Evolutionary conservation across 2,329 filamentous ascomycete genomes (phyloP).

Genomic region (Trichoderma oligosporum): DNA sequence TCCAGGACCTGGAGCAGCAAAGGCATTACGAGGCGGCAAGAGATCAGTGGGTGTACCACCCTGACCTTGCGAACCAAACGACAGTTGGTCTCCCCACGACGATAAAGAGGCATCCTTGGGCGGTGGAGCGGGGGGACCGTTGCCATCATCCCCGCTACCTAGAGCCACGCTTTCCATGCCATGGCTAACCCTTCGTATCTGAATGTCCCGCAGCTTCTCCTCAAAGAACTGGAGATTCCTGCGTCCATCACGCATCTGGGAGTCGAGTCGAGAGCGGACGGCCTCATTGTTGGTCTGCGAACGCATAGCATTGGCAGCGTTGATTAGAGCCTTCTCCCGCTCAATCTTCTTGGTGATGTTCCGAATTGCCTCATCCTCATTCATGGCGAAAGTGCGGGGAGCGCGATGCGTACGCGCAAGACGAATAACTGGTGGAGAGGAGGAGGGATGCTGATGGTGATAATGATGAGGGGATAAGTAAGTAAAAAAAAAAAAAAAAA

Average conservation of each 20-base stretch:
- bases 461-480: constrained; percentile 17
- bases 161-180: constrained; percentile 66
- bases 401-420: constrained; percentile 40
- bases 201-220: constrained; percentile 82
- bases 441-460: constrained; percentile 5
- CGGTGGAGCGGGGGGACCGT: constrained; percentile 60
- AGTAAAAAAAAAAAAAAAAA: constrained; percentile 10
- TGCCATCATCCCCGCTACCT: constrained; percentile 46
- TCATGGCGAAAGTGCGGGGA: constrained; percentile 48
- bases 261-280: constrained; percentile 85
- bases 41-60: constrained; percentile 64
- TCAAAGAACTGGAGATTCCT: constrained; percentile 95
- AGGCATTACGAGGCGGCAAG: constrained; percentile 79
- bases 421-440: constrained; percentile 25
- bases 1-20: constrained; percentile 63
- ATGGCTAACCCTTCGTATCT: constrained; percentile 71
- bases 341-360: constrained; percentile 97
- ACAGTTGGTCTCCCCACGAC: constrained; percentile 51
- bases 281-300: constrained; percentile 91
- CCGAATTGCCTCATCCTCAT: constrained; percentile 62
- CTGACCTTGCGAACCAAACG: constrained; percentile 62
- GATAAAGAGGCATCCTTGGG: constrained; percentile 66
- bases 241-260: constrained; percentile 88
- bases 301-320: constrained; percentile 90
- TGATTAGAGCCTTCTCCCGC: constrained; percentile 91